A percentile compares a stretch with the other conserved stretches of the same genome.
Conservation (phyloP, 2,329 filamentous ascomycete genomes). For the Hypoxylon sp. region DNA sequence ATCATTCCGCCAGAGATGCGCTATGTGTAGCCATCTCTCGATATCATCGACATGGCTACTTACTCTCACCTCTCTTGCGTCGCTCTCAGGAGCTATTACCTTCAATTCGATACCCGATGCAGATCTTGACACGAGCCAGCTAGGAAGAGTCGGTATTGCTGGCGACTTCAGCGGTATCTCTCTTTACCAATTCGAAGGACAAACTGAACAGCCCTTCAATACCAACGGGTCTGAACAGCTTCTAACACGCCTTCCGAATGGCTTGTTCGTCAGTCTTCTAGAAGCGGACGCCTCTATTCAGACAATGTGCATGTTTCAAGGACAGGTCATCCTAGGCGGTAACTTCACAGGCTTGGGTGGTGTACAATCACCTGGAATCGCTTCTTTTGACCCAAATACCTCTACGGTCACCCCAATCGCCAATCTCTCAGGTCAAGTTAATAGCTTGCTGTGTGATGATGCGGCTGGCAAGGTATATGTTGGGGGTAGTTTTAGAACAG, state of each 20-base stretch:
- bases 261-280: constrained; percentile 81
- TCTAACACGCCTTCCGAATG: constrained; percentile 86
- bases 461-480: constrained; percentile 86
- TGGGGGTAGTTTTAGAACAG: constrained; percentile 85
- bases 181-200: constrained; percentile 86
- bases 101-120: constrained; percentile 76
- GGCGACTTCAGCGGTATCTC: constrained; percentile 95
- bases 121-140: constrained; percentile 81
- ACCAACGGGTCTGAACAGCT: constrained; percentile 87
- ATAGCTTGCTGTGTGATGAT: constrained; percentile 85
- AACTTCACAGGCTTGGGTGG: constrained; percentile 94
- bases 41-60: constrained; percentile 55
- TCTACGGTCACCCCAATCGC: constrained; percentile 78
- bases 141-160: constrained; percentile 87
- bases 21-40: constrained; percentile 55
- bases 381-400: constrained; percentile 82
- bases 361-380: constrained; percentile 82
- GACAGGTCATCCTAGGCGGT: constrained; percentile 84
- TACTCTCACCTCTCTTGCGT: constrained; percentile 60
- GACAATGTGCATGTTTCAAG: constrained; percentile 86
- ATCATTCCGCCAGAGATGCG: constrained; percentile 60
- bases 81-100: constrained; percentile 65
- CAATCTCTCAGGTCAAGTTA: constrained; percentile 88
- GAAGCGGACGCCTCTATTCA: constrained; percentile 87
- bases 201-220: constrained; percentile 76